Evolutionary conservation across 192 early-diverging fungal genomes (phyloP).

Genomic region (Coemansia erecta): DNA sequence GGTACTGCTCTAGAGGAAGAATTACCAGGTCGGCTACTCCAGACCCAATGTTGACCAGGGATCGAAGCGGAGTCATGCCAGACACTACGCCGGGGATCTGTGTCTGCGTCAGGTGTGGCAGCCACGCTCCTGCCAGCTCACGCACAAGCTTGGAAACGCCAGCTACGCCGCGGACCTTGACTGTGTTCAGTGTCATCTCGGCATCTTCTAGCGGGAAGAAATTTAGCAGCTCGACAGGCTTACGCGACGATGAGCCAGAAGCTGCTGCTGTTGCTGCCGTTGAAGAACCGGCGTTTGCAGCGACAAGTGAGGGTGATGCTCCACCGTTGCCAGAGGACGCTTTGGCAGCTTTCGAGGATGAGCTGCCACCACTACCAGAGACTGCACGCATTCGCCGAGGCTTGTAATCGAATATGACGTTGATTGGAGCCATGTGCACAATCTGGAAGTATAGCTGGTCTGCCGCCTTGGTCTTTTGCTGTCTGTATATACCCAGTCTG

Average conservation of each 20-base stretch:
- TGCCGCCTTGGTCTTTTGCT: constrained; percentile 10
- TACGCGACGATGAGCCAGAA: constrained; percentile 6
- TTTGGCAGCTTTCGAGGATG: background rate
- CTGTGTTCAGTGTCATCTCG: constrained; percentile 77
- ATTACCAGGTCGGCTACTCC: constrained; percentile 91
- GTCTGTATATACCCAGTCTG: constrained; percentile 1
- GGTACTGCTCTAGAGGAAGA: constrained; percentile 91
- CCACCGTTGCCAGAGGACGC: background rate
- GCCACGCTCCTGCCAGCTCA: constrained; percentile 70
- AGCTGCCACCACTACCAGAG: constrained; percentile 9
- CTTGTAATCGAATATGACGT: constrained; percentile 93
- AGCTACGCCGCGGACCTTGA: constrained; percentile 76
- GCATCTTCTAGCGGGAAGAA: constrained; percentile 91
- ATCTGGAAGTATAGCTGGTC: constrained; percentile 55
- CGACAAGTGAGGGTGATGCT: background rate
- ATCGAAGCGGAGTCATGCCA: constrained; percentile 83
- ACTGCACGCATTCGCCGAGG: constrained; percentile 83
- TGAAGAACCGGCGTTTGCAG: background rate
- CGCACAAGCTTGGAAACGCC: constrained; percentile 68
- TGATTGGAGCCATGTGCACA: constrained; percentile 71
- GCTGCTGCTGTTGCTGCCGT: background rate
- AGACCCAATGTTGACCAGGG: constrained; percentile 84
- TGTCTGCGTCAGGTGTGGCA: constrained; percentile 89
- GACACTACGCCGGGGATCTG: constrained; percentile 88
- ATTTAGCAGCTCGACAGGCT: constrained; percentile 69